Evolutionary conservation across 306 rosid species (phyloP), one percentile per base, ranked within the genome.

Genomic region (Acacia crassicarpa): DNA sequence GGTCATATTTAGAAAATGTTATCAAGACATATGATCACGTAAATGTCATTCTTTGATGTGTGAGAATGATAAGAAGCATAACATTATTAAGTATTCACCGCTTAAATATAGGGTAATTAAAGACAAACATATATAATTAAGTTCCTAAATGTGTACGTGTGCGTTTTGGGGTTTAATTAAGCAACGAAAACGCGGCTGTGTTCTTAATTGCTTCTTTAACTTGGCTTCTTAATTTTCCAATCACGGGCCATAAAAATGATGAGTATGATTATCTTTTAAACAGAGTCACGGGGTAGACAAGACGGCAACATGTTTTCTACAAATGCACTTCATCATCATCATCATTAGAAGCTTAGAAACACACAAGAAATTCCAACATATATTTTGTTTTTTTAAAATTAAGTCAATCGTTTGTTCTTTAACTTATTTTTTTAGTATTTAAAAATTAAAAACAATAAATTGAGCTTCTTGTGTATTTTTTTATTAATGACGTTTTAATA

Each of bases 221-320:
- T 23, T 65, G 58, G 59, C 78, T 44, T 69, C n/a, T 49, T 49
- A 6, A 49, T 68, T 72, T 33, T 41, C 38, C 22, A 25, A 61
- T 87, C 87, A 85, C 86, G 89, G 89, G 81, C 14, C 82, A 56
- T 67, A 68, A 77, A 54, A 66, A 33, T 48, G 44, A 33, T 48
- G 44, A 41, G n/a, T 7, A 1, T 25, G 49, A 78, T 78, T 54
- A 80, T 78, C 8, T 54, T 20, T 22, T 40, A 66, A 35, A 69
- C 82, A 65, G 68, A 69, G 83, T 90, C 91, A 87, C 85, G 86
- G 84, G 84, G 75, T 72, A 23, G 33, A 79, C 78, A 79, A 59
- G 9, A 61, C 43, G 73, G 61, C 80, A 80, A 67, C 81, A 71
- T 77, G 41, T 27, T 80, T 69, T 58, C 45, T 45, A 58, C 73